A percentile compares a stretch with the other conserved stretches of the same genome.
Conservation (phyloP, 73 alveolate species). For the Diophrys sp. region DNA sequence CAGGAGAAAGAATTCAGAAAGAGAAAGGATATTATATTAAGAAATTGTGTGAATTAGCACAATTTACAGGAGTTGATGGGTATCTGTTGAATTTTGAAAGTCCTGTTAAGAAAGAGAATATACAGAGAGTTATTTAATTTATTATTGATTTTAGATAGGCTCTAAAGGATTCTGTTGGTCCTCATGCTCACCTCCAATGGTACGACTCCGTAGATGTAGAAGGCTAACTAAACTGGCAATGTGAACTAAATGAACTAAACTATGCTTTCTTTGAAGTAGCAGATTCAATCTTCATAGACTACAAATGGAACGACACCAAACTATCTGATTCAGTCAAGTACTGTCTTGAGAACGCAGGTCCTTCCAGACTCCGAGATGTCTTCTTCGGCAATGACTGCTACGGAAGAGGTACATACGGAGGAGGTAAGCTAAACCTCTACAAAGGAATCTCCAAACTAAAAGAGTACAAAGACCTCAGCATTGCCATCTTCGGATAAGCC, state of each 20-base stretch:
- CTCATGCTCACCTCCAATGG: conserved; percentile 60
- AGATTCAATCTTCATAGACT: conserved; percentile 70
- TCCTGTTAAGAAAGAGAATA: conserved; percentile 29
- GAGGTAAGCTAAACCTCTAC: conserved; percentile 59
- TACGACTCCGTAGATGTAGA: conserved; percentile 59
- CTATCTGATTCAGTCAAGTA: conserved; percentile 30
- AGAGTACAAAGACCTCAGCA: conserved; percentile 30
- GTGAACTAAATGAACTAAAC: conserved; percentile 49
- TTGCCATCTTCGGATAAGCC: conserved; percentile 71
- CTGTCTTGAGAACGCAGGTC: conserved; percentile 11
- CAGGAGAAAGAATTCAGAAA: conserved; percentile 8
- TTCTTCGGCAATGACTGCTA: conserved; percentile 68
- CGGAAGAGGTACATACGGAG: conserved; percentile 84
- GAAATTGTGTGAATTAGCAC: conserved; percentile 50
- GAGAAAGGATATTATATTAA: conserved; percentile 43
- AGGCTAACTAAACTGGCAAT: conserved; percentile 70
- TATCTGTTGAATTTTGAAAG: conserved; percentile 72
- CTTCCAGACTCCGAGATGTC: conserved; percentile 32
- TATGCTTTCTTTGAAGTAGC: conserved; percentile 39
- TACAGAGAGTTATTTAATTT: conserved; percentile 35
- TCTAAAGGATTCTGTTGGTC: conserved; percentile 32
- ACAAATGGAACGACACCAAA: conserved; percentile 54
- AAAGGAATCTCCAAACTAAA: conserved; percentile 57
- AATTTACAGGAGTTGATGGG: conserved; percentile 71
- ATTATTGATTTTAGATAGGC: conserved; percentile 36